A percentile compares a stretch with the other conserved stretches of the same genome.
Evolutionary conservation across 495 filamentous ascomycete species (phyloP).

Genomic region (Hypomontagnella submonticulosa): DNA sequence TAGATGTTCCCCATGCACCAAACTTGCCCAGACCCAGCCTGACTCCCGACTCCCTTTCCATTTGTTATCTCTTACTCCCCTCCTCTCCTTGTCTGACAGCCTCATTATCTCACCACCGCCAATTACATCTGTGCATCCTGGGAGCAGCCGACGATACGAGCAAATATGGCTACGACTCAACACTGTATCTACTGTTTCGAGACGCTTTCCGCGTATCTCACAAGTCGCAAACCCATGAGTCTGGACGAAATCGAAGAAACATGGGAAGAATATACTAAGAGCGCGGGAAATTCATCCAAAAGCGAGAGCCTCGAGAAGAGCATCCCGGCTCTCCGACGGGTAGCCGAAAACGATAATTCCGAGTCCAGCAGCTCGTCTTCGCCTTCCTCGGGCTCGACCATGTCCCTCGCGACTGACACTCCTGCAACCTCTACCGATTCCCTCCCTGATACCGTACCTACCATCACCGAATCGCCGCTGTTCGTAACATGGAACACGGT

Average conservation of each 20-base stretch:
- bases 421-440: slow-evolving; percentile 44
- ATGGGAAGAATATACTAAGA: slow-evolving; percentile 68
- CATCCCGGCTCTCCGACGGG: slow-evolving; percentile 52
- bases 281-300: slow-evolving; percentile 36
- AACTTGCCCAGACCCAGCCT: no score
- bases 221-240: slow-evolving; percentile 56
- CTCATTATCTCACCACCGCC: neutral
- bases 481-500: slow-evolving; percentile 96
- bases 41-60: no score
- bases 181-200: slow-evolving; percentile 97
- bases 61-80: neutral
- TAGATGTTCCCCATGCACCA: no score
- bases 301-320: slow-evolving; percentile 50
- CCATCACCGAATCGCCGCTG: slow-evolving; percentile 67
- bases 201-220: slow-evolving; percentile 68
- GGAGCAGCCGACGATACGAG: slow-evolving; percentile 2
- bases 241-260: slow-evolving; percentile 75
- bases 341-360: slow-evolving; percentile 48
- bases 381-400: slow-evolving; percentile 44
- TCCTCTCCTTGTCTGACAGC: neutral
- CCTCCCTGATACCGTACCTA: slow-evolving; percentile 27
- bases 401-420: slow-evolving; percentile 47
- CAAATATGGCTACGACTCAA: slow-evolving; percentile 79
- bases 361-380: slow-evolving; percentile 47
- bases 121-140: neutral